Evolutionary conservation across 192 early-diverging fungal genomes (phyloP), one percentile per base, ranked within the genome.

Genomic region (Coemansia sp.): DNA sequence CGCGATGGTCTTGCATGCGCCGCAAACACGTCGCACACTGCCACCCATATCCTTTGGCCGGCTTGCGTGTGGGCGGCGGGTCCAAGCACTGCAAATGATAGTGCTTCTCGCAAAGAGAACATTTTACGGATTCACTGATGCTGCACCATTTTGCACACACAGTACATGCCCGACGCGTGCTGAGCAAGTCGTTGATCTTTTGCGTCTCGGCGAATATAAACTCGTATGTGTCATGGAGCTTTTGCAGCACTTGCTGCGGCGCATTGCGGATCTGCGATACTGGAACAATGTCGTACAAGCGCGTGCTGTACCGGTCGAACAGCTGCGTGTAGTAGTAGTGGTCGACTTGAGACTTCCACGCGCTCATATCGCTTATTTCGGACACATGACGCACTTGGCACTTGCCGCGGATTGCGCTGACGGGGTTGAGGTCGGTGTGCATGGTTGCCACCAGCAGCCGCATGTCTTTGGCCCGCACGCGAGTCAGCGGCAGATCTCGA

Each of bases 281-380:
- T 0, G 94, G 92, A 2, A 95, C 68, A 11, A 94, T 91, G 62
- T 96, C 94, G 72, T 93, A 95, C 10, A 92, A 74, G 7, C 93
- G 88, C 36, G 89, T 87, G 22, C 89, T 95, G 80, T 92, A 95
- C 26, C 93, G 86, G 71, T 96, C 94, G 62, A 93, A 96, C 15
- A 96, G 82, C 67, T 93, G 92, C 49, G 86, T 74, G 72, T 90
- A 96, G 65, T 92, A 94, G 73, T 94, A 96, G 69, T 86, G 83
- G 69, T 95, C 89, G 1, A 88, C 83, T 26, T 55, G 47, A 11
- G 52, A 25, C 60, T 78, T 76, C 77, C 78, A 84, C 6, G 66
- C 57, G 22, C 15, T 47, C 15, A 76, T 52, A 59, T 80, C 69
- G n/a, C 48, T 20, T 34, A 81, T 76, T 19, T 81, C 71, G 12